Conservation (phyloP, 2,329 filamentous ascomycete genomes). For the Verticillium longisporum region DNA sequence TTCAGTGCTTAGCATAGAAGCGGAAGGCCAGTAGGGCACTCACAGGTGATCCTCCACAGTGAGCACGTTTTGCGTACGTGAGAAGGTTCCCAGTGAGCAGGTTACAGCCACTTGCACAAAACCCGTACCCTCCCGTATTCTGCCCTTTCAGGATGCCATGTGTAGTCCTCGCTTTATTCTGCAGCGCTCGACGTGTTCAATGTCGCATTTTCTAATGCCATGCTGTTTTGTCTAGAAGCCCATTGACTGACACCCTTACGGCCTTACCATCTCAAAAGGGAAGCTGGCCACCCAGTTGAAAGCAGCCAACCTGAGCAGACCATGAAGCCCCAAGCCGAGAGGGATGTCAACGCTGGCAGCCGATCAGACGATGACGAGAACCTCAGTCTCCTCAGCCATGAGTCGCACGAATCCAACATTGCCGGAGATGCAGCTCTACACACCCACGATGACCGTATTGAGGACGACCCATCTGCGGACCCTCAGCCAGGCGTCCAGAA, state of each 20-base stretch:
- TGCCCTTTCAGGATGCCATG: not conserved
- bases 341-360: not conserved
- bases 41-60: not conserved
- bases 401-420: not conserved
- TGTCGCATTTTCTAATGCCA: too few species aligned
- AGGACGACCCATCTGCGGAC: not conserved
- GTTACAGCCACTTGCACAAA: not conserved
- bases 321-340: not conserved
- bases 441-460: not conserved
- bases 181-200: too few species aligned
- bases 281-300: too few species aligned
- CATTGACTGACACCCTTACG: too few species aligned
- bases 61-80: not conserved
- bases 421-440: not conserved
- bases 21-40: not conserved
- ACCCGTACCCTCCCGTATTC: too few species aligned
- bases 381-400: not conserved
- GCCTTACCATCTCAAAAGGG: too few species aligned
- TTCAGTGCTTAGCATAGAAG: not conserved
- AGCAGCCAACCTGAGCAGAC: not conserved
- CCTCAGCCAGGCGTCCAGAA: constrained; percentile 11
- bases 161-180: not conserved
- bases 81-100: not conserved
- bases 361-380: not conserved
- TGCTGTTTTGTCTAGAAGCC: too few species aligned